Base-by-base conservation (phyloP, 2,329 filamentous ascomycete species). In the Tympanopsis confertula region DNA sequence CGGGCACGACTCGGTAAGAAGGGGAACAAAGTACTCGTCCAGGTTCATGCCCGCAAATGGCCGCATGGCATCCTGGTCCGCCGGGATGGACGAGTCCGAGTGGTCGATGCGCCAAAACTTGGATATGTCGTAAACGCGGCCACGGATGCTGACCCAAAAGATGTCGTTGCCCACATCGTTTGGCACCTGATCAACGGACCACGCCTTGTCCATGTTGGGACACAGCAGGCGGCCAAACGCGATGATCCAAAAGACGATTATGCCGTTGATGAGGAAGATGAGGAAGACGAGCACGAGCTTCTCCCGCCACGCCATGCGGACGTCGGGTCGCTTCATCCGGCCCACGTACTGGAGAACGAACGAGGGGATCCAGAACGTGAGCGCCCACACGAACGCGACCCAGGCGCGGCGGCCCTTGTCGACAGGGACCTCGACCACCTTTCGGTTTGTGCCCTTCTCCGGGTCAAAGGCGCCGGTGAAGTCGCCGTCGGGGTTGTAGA, bases 251-350 rank as follows among this genome's bases (percentile, higher is more conserved):
- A 98, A 98, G 41, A 95, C 69, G 43, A 98, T 74, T 19, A 74
- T 53, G 28, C 55, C 86, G 59, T 98, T 98, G 47, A 94, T 61
- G 12, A 98, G 50, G 20, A 84, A 55, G 47, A 98, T 96, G 38
- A 94, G 50, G 41, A 84, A 66, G 35, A 88, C 78, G 10, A 98
- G 66, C 0, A 91, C 82, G 10, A 98, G 37, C 61, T 98, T 98
- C 53, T 98, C 91, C 58, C 91, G 76, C 91, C 91, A 98, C 0
- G 91, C 91, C 76, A 95, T 84, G 19, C 91, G 84, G 5, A 98
- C 86, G 61, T 98, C 91, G 2, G 88, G 91, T 39, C 91, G 80
- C 62, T 94, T 93, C 91, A 98, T 98, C 17, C 89, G 84, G 20
- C 91, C 91, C 41, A 96, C 52, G 42, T 70, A 81, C n/a, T 74